Evolutionary conservation across 2,329 filamentous ascomycete genomes (phyloP).

Genomic region (Harringtonia aguacate): DNA sequence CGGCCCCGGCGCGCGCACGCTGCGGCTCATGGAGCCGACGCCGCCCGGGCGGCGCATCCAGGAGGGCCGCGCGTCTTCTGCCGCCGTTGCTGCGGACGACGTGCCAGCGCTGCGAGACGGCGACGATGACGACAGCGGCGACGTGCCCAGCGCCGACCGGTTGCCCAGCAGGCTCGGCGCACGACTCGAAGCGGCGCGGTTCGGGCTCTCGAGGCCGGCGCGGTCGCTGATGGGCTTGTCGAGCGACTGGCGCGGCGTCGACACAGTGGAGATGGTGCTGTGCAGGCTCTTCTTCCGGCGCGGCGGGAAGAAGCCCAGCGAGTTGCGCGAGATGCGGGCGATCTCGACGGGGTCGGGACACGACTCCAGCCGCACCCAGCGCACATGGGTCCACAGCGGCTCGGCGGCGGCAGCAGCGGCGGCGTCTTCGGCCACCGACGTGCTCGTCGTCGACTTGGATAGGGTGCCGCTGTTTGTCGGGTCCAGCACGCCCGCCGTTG

Average conservation of each 20-base stretch:
- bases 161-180: constrained; percentile 29
- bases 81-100: background rate
- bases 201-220: constrained; percentile 20
- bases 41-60: constrained; percentile 79
- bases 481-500: constrained; percentile 14
- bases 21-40: constrained; percentile 68
- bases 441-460: background rate
- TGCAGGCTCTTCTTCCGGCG: constrained; percentile 70
- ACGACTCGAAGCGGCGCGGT: constrained; percentile 27
- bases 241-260: constrained; percentile 57
- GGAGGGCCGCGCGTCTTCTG: constrained; percentile 30
- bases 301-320: constrained; percentile 85
- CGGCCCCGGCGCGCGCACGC: constrained; percentile 65
- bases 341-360: constrained; percentile 66
- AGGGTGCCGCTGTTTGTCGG: too few species aligned
- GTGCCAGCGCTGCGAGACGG: constrained; percentile 17
- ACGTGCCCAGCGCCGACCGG: constrained; percentile 20
- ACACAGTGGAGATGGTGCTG: constrained; percentile 51
- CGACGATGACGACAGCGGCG: constrained; percentile 18
- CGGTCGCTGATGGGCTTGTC: constrained; percentile 26
- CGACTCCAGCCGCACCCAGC: constrained; percentile 76
- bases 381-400: constrained; percentile 71
- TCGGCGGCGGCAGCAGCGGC: too few species aligned
- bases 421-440: constrained; percentile 16
- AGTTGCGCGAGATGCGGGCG: constrained; percentile 67